phyloP scores from a whole-genome alignment of 192 early-diverging fungal species.

The Lobosporangium transversale region DNA sequence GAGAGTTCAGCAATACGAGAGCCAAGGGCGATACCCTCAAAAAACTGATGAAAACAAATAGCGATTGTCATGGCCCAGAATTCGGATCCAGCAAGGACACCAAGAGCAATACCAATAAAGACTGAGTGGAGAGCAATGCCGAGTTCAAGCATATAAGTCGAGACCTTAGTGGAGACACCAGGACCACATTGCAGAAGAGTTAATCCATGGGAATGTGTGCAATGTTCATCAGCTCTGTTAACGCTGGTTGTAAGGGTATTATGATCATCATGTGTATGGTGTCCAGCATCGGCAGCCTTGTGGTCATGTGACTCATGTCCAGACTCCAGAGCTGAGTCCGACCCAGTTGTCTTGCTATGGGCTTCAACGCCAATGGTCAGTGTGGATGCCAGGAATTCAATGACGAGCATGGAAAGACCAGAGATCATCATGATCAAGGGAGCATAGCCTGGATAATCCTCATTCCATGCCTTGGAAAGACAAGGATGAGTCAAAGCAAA shows the following conservation, averaged over 20 bases:
- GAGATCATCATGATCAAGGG: slow-evolving; percentile 75
- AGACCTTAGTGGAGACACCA: slow-evolving; percentile 54
- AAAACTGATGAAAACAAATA: slow-evolving; percentile 80
- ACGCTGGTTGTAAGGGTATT: neutral
- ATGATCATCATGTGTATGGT: neutral
- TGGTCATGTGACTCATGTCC: neutral
- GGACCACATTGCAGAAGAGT: slow-evolving; percentile 42
- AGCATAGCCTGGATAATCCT: slow-evolving; percentile 64
- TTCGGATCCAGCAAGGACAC: slow-evolving; percentile 66
- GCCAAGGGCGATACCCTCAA: slow-evolving; percentile 62
- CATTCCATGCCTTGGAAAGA: slow-evolving; percentile 60
- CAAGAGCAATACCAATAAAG: slow-evolving; percentile 74
- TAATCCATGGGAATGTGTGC: slow-evolving; percentile 38
- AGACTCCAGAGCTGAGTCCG: neutral
- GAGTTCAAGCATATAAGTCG: slow-evolving; percentile 73
- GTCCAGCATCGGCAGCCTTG: neutral
- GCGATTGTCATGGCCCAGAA: slow-evolving; percentile 75
- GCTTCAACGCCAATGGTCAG: slow-evolving; percentile 40
- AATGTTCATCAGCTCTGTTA: slow-evolving; percentile 8
- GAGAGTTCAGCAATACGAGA: slow-evolving; percentile 54
- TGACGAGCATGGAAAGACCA: slow-evolving; percentile 72
- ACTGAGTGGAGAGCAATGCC: slow-evolving; percentile 77
- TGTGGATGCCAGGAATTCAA: slow-evolving; percentile 63
- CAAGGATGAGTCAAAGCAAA: slow-evolving; percentile 67
- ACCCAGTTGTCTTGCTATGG: slow-evolving; percentile 10